A percentile compares a stretch with the other conserved stretches of the same genome.
Conservation (phyloP, 1,284 basidiomycete genomes). For the Pseudomicrostroma phylloplanum region DNA sequence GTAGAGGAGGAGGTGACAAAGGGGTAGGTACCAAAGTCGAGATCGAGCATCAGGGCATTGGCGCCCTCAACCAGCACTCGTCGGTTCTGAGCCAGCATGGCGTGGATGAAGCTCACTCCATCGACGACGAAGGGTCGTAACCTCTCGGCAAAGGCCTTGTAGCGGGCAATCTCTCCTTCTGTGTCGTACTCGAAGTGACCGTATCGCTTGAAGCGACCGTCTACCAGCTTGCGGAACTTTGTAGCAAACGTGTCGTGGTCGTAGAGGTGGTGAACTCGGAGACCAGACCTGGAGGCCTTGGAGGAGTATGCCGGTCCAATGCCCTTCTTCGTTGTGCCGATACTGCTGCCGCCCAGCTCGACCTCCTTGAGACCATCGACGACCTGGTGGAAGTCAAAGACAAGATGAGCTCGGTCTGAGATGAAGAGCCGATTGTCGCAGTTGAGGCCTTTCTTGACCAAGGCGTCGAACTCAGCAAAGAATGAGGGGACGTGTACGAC, state of each 20-base stretch:
- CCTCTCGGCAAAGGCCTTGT: conserved; percentile 79
- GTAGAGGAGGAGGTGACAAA: conserved; percentile 93
- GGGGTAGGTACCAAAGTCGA: conserved; percentile 96
- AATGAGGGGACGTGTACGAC: conserved; percentile 93
- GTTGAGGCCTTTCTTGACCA: conserved; percentile 79
- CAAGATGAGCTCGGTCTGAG: conserved; percentile 91
- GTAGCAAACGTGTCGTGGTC: conserved; percentile 75
- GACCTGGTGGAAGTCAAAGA: conserved; percentile 98
- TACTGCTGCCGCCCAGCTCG: conserved; percentile 81
- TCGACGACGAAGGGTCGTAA: conserved; percentile 83
- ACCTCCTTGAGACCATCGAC: conserved; percentile 98
- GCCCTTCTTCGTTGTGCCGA: conserved; percentile 95
- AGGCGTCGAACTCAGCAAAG: conserved; percentile 82
- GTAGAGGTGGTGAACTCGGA: conserved; percentile 93
- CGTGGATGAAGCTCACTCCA: conserved; percentile 76
- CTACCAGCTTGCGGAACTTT: conserved; percentile 92
- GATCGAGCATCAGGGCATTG: conserved; percentile 94
- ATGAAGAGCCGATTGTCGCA: conserved; percentile 81
- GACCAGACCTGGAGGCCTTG: conserved; percentile 90
- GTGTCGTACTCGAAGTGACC: conserved; percentile 98
- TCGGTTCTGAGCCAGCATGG: conserved; percentile 67
- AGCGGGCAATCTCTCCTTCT: conserved; percentile 86
- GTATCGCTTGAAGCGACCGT: conserved; percentile 95
- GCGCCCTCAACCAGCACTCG: conserved; percentile 89
- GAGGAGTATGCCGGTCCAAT: conserved; percentile 98